These are phyloP conservation scores for Gigaspora rosea DNA, from an alignment of 192 early-diverging fungal genomes.

Conservation along the genomic window DNA sequence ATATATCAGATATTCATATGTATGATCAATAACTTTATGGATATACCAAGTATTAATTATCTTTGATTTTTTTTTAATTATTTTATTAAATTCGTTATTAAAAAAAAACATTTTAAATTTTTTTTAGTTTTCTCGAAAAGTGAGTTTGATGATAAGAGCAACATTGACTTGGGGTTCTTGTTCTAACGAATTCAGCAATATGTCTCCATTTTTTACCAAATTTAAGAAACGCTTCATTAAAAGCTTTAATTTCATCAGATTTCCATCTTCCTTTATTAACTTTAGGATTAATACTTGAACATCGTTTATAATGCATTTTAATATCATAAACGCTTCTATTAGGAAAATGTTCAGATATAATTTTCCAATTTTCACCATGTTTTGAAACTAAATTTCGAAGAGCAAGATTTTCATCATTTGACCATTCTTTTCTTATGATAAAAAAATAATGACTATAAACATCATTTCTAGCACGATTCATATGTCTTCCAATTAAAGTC, in stretches of 20 bases:
- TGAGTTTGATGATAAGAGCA: no score
- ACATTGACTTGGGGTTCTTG: neutral
- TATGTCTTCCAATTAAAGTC: neutral
- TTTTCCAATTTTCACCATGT: neutral
- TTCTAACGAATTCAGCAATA: neutral
- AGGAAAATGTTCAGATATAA: neutral
- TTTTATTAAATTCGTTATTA: no score
- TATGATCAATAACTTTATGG: no score
- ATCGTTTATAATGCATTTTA: neutral
- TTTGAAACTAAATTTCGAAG: neutral
- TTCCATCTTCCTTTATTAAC: neutral
- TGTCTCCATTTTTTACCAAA: slow-evolving; percentile 1
- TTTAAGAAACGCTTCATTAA: neutral
- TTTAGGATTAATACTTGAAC: neutral
- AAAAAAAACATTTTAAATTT: no score
- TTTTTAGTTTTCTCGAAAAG: no score
- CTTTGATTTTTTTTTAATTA: no score
- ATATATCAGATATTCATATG: no score
- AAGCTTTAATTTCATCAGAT: neutral
- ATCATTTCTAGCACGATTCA: neutral
- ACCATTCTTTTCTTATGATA: neutral
- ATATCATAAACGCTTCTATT: neutral
- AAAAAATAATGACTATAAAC: neutral
- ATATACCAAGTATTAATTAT: no score
- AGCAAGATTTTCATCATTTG: neutral